Base-by-base conservation (phyloP, 2,329 filamentous ascomycete species). In the Diaporthe sp. region DNA sequence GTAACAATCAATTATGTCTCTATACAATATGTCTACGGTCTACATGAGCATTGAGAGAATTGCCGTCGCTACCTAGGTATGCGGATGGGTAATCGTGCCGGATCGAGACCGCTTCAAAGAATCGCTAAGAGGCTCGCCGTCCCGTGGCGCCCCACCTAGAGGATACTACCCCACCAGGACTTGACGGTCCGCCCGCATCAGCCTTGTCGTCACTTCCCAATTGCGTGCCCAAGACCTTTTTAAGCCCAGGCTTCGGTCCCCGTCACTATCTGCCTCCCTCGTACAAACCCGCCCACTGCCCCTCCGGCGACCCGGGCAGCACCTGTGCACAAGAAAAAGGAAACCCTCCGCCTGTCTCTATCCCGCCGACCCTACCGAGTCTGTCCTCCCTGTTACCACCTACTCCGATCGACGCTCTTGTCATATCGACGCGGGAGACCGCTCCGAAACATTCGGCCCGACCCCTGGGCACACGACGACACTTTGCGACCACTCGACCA, bases 361-460 rank as follows among this genome's bases (percentile, higher is more conserved):
- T 12, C 31, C 31, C 28, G 17, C 51, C 44, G n/a, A 15, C 57
- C 46, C 12, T 44, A 28, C n/a, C 37, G 39, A 51, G 39, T 46
- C 58, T 42, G 53, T 55, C 51, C 72, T 68, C 60, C 61, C 51
- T 39, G 19, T n/a, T 25, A 3, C 39, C 42, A 17, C 17, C 25
- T 9, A 19, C 57, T 60, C 31, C 57, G 31, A 65, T 65, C 53
- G 37, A 42, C 65, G 31, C 39, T 10, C 58, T 65, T 25, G 71
- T 55, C 31, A 62, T 34, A 49, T 74, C 60, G 28, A 76, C 37
- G 53, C 72, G 67, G 72, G 67, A 76, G 73, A 55, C 72, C 19
- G 72, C 60, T 60, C 57, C 72, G 72, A 61, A 37, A 58, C 42
- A 74, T 46, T 75, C 73, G 60, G 73, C 60, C 53, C 75, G 73